Conservation (phyloP, 1,284 basidiomycete species). For the Marasmius tenuissimus region DNA sequence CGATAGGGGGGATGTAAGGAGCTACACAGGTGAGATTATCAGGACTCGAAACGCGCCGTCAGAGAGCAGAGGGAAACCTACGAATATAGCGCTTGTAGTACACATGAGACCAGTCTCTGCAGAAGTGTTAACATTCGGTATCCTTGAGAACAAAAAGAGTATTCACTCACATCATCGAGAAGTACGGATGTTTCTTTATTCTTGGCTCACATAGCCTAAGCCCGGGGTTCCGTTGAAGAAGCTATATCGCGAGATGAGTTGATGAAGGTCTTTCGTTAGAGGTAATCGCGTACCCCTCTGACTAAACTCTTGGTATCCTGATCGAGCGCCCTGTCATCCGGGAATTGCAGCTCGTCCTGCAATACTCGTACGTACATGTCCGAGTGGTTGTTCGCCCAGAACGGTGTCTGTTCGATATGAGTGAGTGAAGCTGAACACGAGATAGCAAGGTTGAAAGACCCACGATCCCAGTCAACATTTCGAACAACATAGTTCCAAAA, state of each 20-base stretch:
- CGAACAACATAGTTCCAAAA: slow-evolving; percentile 95
- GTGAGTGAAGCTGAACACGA: slow-evolving; percentile 13
- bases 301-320: slow-evolving; percentile 94
- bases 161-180: slow-evolving; percentile 86
- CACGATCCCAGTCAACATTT: slow-evolving; percentile 90
- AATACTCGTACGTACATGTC: slow-evolving; percentile 94
- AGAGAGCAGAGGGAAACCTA: slow-evolving; percentile 36
- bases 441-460: slow-evolving; percentile 33
- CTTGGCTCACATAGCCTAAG: slow-evolving; percentile 90
- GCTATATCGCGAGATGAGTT: slow-evolving; percentile 40
- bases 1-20: slow-evolving; percentile 95
- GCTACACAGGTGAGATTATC: slow-evolving; percentile 45
- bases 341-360: slow-evolving; percentile 87
- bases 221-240: slow-evolving; percentile 89
- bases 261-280: slow-evolving; percentile 3
- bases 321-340: slow-evolving; percentile 88
- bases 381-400: slow-evolving; percentile 90
- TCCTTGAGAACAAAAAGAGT: not conserved
- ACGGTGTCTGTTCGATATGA: slow-evolving; percentile 71
- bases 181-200: slow-evolving; percentile 94
- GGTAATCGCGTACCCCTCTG: slow-evolving; percentile 70
- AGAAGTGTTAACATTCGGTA: slow-evolving; percentile 13
- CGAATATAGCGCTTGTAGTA: slow-evolving; percentile 94
- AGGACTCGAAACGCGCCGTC: not conserved
- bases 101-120: slow-evolving; percentile 89